Conservation (phyloP, 176 grass and related monocot genomes). For the Carex scoparia region DNA sequence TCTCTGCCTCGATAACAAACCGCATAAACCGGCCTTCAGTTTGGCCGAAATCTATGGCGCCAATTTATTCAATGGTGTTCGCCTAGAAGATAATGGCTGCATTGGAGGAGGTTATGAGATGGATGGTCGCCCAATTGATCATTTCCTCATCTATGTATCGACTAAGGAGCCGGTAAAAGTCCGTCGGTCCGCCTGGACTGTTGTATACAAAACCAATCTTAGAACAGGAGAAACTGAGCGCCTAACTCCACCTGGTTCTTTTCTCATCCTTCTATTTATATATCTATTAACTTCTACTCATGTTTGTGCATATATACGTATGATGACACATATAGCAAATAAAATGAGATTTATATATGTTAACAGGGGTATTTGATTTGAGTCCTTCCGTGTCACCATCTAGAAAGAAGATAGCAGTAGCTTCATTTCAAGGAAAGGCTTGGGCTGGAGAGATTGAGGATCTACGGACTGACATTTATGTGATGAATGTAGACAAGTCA, state of each 20-base stretch:
- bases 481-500: constrained; percentile 33
- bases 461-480: constrained; percentile 23
- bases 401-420: constrained; percentile 29
- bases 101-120: constrained; percentile 22
- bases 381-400: constrained; percentile 41
- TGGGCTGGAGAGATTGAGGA: constrained; percentile 42
- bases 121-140: neutral
- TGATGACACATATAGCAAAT: neutral
- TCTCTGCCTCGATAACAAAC: neutral
- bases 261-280: neutral
- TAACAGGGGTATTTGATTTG: constrained; percentile 14
- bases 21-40: neutral
- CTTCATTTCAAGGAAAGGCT: neutral
- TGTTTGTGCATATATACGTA: neutral
- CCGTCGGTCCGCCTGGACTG: constrained; percentile 31
- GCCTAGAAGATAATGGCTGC: constrained; percentile 41
- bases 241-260: constrained; percentile 20
- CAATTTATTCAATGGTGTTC: constrained; percentile 11
- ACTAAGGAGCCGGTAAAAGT: constrained; percentile 25
- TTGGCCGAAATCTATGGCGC: constrained; percentile 29
- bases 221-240: constrained; percentile 16
- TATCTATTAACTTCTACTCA: neutral
- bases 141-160: constrained; percentile 31
- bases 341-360: neutral
- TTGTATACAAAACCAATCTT: constrained; percentile 34